Evolutionary conservation across 306 rosid genomes (phyloP).

Genomic region (Gillenia trifoliata): DNA sequence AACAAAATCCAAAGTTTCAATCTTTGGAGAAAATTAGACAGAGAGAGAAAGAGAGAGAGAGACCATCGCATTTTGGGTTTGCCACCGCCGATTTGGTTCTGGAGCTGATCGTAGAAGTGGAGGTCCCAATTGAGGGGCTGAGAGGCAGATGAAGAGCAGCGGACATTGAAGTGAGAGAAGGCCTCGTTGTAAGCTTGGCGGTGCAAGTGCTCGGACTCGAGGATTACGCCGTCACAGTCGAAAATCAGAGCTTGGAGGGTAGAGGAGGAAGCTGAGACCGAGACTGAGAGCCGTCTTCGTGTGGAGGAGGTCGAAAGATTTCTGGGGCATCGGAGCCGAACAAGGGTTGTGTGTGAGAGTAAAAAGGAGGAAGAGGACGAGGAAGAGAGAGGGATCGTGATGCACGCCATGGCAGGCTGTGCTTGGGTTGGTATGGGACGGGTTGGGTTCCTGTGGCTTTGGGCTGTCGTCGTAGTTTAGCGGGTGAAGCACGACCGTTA

Average conservation of each 20-base stretch:
- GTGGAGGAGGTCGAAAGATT: slow-evolving; percentile 8
- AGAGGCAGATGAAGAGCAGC: slow-evolving; percentile 44
- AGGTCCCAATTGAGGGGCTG: slow-evolving; percentile 64
- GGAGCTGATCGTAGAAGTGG: slow-evolving; percentile 75
- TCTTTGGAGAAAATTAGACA: background rate
- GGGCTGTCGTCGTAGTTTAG: slow-evolving; percentile 13
- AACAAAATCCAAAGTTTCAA: background rate
- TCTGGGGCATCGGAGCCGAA: slow-evolving; percentile 9
- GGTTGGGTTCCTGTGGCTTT: slow-evolving; percentile 40
- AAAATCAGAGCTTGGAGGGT: slow-evolving; percentile 71
- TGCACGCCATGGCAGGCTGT: slow-evolving; percentile 43
- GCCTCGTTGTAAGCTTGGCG: slow-evolving; percentile 92
- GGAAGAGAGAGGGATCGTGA: slow-evolving; percentile 23
- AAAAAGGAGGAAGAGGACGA: slow-evolving; percentile 17
- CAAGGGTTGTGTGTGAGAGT: slow-evolving; percentile 21
- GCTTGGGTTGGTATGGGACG: background rate
- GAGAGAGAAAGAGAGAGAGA: background rate
- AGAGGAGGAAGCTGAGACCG: slow-evolving; percentile 42
- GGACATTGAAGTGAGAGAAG: slow-evolving; percentile 61
- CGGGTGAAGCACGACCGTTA: slow-evolving; percentile 29
- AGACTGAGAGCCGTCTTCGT: slow-evolving; percentile 29
- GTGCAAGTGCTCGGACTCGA: slow-evolving; percentile 89
- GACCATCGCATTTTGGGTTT: slow-evolving; percentile 99
- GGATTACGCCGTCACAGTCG: slow-evolving; percentile 91
- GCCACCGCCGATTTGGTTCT: slow-evolving; percentile 79